These are phyloP conservation scores for Brettanomyces anomalus DNA, from an alignment of 805 yeast species.

Conservation along the genomic window DNA sequence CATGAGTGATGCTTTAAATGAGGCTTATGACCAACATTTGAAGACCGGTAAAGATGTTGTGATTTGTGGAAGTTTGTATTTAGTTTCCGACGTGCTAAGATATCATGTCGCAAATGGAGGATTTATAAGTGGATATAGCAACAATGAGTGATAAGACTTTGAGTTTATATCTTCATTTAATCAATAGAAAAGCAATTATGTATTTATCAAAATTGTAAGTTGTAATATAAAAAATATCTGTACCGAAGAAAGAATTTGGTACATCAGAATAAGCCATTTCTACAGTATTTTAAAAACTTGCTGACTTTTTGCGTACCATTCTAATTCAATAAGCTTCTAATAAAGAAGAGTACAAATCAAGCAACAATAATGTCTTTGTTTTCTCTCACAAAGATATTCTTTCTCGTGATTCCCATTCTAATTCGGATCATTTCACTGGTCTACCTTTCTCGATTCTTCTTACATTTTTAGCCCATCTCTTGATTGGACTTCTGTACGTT, in stretches of 20 bases:
- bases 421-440: conserved; percentile 8
- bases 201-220: no score
- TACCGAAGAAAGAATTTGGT: no score
- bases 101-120: conserved; percentile 16
- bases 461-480: conserved; percentile 29
- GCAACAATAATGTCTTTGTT: no score
- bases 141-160: neutral
- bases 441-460: conserved; percentile 29
- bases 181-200: neutral
- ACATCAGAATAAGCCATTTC: no score
- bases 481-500: conserved; percentile 20
- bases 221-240: neutral
- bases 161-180: neutral
- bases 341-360: no score
- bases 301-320: no score
- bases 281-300: no score
- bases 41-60: conserved; percentile 26
- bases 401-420: neutral
- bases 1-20: conserved; percentile 19
- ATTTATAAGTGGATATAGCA: neutral
- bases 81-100: conserved; percentile 48
- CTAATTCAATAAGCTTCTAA: no score
- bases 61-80: conserved; percentile 64
- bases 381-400: no score
- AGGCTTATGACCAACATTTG: conserved; percentile 12